Evolutionary conservation across 1,139 yeast species (phyloP).

Genomic region (Saccharomyces uvarum): DNA sequence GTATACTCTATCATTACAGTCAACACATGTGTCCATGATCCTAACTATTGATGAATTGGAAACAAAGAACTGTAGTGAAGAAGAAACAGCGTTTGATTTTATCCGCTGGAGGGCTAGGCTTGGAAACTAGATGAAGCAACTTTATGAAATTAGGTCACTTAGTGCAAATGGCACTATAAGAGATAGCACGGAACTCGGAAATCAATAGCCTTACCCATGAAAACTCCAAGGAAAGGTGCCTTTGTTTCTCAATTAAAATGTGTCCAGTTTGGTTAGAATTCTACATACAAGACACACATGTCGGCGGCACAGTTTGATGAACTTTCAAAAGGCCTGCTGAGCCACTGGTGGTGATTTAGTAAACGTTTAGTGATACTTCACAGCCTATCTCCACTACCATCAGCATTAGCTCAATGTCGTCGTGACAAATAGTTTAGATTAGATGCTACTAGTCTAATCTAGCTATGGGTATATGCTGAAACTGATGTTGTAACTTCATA

Average conservation of each 20-base stretch:
- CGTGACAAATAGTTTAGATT: neutral
- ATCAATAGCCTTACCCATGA: neutral
- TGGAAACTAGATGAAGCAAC: neutral
- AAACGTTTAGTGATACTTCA: neutral
- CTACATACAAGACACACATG: constrained; percentile 5
- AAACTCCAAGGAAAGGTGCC: neutral
- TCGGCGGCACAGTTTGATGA: constrained; percentile 8
- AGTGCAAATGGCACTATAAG: neutral
- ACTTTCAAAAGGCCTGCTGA: constrained; percentile 1
- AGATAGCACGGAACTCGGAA: neutral
- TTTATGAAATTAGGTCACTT: neutral
- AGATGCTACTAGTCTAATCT: neutral
- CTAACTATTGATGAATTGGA: neutral
- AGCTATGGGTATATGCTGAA: neutral
- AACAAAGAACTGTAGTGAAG: neutral
- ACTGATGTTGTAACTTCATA: neutral
- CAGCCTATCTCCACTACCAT: neutral
- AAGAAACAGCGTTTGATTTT: neutral
- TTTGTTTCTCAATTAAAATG: neutral
- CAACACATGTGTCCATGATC: neutral
- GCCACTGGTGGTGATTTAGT: neutral
- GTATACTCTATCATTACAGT: neutral
- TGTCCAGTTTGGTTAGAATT: constrained; percentile 9
- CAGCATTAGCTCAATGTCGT: neutral
- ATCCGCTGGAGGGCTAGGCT: neutral